Base-by-base conservation (phyloP, 805 yeast genomes). In the Lipomyces spencermartinsiae region DNA sequence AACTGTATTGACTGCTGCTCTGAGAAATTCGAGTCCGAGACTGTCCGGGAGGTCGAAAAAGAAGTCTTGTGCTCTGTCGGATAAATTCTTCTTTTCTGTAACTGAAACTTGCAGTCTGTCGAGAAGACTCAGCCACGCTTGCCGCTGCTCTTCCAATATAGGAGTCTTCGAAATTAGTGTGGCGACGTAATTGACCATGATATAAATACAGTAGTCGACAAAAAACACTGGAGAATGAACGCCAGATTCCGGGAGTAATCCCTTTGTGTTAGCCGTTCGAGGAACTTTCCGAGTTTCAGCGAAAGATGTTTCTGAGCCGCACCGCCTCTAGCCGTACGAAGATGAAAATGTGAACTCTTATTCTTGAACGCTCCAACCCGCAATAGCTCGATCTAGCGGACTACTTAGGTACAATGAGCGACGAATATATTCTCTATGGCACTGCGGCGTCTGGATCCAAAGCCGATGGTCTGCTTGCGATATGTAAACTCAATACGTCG, bases 51-150 rank as follows among this genome's bases (percentile, higher is more conserved):
- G 57, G 14, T 49, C 43, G 35, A 68, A 34, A 19, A 12, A 14
- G 59, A 66, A 66, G 31, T 68, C 71, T 29, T 60, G 62, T 6
- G 68, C 65, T 14, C 70, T 35, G 49, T 56, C 69, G 14, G 71
- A 68, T n/a, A 68, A 61, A 16, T n/a, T 39, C 33, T 10, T 16
- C 16, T 54, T 29, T 19, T 14, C 16, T 10, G 62, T 12, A 33
- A 59, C 43, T 8, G 49, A 34, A 10, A 68, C 33, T 0, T 31
- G 22, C 39, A 59, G 56, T 19, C 43, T 31, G 16, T 31, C 53
- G 22, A 67, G 56, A 31, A 63, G 43, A 16, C 22, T 33, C 2
- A 14, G 25, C 64, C 64, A 62, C 9, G 64, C 54, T 9, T 51
- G 37, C 33, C 59, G 56, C 58, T 66, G 69, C 43, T 34, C 64